Base-by-base conservation (phyloP, 2,329 filamentous ascomycete species). In the Talaromyces sp. region DNA sequence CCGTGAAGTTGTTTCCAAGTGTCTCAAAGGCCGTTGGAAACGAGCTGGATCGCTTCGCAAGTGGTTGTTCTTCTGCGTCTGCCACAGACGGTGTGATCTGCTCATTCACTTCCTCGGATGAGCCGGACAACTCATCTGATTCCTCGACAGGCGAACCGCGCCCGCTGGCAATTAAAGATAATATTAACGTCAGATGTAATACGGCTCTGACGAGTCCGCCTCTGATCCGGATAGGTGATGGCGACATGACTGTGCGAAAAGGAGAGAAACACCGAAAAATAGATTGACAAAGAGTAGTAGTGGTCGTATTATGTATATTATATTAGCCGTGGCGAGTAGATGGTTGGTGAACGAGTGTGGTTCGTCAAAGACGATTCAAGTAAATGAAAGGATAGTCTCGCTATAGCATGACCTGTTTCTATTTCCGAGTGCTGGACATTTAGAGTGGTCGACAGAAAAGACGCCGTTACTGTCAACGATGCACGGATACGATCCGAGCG, bases 1-100 rank as follows among this genome's bases (percentile, higher is more conserved):
- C 75, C 17, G 83, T 82, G 74, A 90, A 89, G 67, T 89, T 88
- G 64, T 81, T 81, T 8, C 82, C 81, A 32, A 89, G 73, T 60
- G 83, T 86, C 67, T 92, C 89, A 69, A 91, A 91, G 2, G 88
- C 83, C 11, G 75, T 84, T 0, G 88, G 90, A 49, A 89, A 65
- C 30, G 59, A 53, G 54, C n/a, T 28, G 28, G 54, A 56, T 25
- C 32, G 32, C 17, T n/a, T 25, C 22, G 19, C 11, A 8, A 42
- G 30, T 44, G 36, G 15, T 28, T 27, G 9, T 56, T 8, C 27
- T 22, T 32, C 54, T 22, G 22, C 30, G 7, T 55, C 27, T 65
- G 22, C 60, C 17, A 64, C 59, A 17, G 63, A 61, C 11, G 68
- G 65, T n/a, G 62, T 53, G 27, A 28, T 28, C n/a, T 17, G 30